Conservation (phyloP, 2,329 filamentous ascomycete genomes). For the Rhynchosporium secalis region DNA sequence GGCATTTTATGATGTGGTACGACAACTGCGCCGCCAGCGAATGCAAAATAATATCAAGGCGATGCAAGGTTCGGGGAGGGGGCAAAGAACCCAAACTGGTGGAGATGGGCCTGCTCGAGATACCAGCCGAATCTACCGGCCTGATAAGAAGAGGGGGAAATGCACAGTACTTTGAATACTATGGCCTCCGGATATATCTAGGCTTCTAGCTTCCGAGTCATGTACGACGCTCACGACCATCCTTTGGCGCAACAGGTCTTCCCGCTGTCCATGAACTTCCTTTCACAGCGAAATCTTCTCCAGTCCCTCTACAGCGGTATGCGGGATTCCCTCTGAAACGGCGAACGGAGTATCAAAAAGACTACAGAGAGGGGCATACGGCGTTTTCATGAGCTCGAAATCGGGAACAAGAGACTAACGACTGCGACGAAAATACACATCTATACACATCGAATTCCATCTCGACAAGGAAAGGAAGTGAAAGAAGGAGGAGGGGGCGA, state of each 20-base stretch:
- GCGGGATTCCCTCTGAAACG: slow-evolving; percentile 33
- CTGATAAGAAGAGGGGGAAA: slow-evolving; percentile 29
- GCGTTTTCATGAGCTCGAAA: slow-evolving; percentile 30
- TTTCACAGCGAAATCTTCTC: slow-evolving; percentile 23
- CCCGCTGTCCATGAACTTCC: slow-evolving; percentile 20
- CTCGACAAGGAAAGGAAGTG: slow-evolving; percentile 8
- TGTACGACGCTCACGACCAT: slow-evolving; percentile 32
- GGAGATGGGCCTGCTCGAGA: slow-evolving; percentile 34
- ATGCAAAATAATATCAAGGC: slow-evolving; percentile 44
- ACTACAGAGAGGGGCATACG: slow-evolving; percentile 32
- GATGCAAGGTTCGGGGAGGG: slow-evolving; percentile 29
- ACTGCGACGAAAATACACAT: slow-evolving; percentile 1
- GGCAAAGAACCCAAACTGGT: slow-evolving; percentile 27
- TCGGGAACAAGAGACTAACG: slow-evolving; percentile 1
- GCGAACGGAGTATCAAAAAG: slow-evolving; percentile 41
- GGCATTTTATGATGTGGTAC: slow-evolving; percentile 96
- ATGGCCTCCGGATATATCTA: slow-evolving; percentile 11
- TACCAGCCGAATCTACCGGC: slow-evolving; percentile 34
- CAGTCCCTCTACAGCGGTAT: slow-evolving; percentile 32
- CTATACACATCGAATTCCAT: slow-evolving; percentile 11
- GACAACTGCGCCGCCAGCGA: slow-evolving; percentile 82
- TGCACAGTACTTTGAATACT: slow-evolving; percentile 41
- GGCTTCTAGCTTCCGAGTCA: slow-evolving; percentile 17
- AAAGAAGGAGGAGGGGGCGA: not conserved
- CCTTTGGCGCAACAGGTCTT: slow-evolving; percentile 22